Conservation (phyloP, 2,329 filamentous ascomycete genomes). For the Tothia fuscella region DNA sequence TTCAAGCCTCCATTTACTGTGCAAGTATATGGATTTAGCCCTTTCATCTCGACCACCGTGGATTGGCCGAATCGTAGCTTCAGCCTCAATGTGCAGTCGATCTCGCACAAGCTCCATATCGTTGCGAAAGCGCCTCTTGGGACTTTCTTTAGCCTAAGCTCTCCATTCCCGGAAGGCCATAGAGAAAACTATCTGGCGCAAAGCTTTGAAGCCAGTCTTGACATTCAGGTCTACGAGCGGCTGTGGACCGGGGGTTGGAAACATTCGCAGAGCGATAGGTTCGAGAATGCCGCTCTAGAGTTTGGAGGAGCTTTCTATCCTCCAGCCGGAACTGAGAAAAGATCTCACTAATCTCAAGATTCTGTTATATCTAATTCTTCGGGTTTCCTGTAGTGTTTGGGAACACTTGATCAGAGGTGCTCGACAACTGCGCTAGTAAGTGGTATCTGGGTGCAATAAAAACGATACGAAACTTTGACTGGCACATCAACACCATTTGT, state of each 20-base stretch:
- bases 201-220: conserved; percentile 35
- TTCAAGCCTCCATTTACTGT: conserved; percentile 35
- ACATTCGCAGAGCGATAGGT: conserved; percentile 27
- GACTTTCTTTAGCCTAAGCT: conserved; percentile 33
- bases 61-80: conserved; percentile 31
- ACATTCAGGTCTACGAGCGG: conserved; percentile 30
- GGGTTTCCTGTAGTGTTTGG: no score
- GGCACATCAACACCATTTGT: no score
- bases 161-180: conserved; percentile 36
- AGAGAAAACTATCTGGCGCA: conserved; percentile 32
- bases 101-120: conserved; percentile 29
- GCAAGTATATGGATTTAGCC: conserved; percentile 24
- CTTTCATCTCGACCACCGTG: conserved; percentile 30
- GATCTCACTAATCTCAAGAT: neutral
- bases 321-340: conserved; percentile 25
- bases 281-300: conserved; percentile 34
- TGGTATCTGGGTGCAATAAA: no score
- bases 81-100: conserved; percentile 26
- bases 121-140: conserved; percentile 29
- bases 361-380: no score
- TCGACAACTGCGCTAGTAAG: no score
- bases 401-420: no score
- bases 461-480: no score
- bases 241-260: conserved; percentile 29
- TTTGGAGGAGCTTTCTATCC: conserved; percentile 38